phyloP scores from a whole-genome alignment of 2,329 filamentous ascomycete genomes.

The Dactylellina sp. region DNA sequence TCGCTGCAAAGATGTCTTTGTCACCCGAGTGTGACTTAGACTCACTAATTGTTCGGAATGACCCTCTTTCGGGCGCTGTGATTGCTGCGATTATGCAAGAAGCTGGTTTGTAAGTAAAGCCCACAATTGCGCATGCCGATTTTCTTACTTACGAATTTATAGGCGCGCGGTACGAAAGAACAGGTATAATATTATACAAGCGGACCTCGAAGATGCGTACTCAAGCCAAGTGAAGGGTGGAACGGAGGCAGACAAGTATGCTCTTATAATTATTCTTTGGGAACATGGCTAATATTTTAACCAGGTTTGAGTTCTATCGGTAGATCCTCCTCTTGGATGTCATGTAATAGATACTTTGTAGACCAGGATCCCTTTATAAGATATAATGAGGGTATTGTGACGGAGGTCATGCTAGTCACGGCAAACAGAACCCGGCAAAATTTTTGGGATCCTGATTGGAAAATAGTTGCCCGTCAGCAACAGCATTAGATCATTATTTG shows the following conservation, averaged over 20 bases:
- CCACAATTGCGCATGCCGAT: not conserved
- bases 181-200: constrained; percentile 98
- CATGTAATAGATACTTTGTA: not conserved
- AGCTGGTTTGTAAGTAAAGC: constrained; percentile 79
- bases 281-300: constrained; percentile 26
- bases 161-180: constrained; percentile 65
- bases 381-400: too few relatives aligned
- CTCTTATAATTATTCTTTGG: constrained; percentile 1
- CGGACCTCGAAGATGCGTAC: constrained; percentile 95
- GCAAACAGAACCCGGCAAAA: too few relatives aligned
- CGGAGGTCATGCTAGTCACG: too few relatives aligned
- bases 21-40: constrained; percentile 97
- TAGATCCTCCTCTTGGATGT: constrained; percentile 33
- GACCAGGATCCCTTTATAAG: not conserved
- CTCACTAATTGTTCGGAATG: constrained; percentile 94
- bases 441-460: too few relatives aligned
- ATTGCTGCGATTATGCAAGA: constrained; percentile 99
- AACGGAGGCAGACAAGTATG: constrained; percentile 72
- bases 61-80: constrained; percentile 91
- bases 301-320: constrained; percentile 60
- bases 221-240: constrained; percentile 93
- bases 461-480: too few relatives aligned
- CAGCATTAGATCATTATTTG: too few relatives aligned
- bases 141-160: constrained; percentile 2
- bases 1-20: constrained; percentile 95